These are phyloP conservation scores for Trichoderma parareesei DNA, from an alignment of 495 filamentous ascomycete genomes.

Conservation along the genomic window DNA sequence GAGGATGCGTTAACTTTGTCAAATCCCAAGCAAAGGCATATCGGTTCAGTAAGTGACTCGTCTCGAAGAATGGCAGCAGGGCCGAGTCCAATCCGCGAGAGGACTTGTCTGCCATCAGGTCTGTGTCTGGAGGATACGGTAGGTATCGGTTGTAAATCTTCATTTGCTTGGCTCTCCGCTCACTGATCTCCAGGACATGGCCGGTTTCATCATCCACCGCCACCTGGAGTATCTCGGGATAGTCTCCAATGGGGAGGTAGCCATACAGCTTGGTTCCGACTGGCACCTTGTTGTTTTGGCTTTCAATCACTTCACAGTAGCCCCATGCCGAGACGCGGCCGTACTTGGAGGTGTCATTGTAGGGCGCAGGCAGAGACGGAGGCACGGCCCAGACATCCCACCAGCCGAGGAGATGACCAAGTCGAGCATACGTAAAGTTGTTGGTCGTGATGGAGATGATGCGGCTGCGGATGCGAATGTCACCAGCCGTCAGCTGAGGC, in stretches of 20 bases:
- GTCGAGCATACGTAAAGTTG: conserved; percentile 46
- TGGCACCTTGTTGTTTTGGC: conserved; percentile 26
- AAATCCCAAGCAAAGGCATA: conserved; percentile 37
- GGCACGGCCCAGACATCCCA: conserved; percentile 33
- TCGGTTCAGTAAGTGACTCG: conserved; percentile 38
- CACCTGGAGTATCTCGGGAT: conserved; percentile 25
- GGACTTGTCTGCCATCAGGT: conserved; percentile 16
- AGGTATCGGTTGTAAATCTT: conserved; percentile 47
- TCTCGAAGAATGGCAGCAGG: conserved; percentile 35
- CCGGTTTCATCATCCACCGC: conserved; percentile 22
- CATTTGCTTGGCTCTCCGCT: conserved; percentile 36
- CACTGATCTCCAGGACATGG: conserved; percentile 35
- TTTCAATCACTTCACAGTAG: conserved; percentile 42
- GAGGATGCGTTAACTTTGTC: conserved; percentile 28
- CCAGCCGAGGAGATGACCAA: conserved; percentile 42
- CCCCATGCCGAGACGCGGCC: conserved; percentile 52
- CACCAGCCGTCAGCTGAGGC: conserved; percentile 21
- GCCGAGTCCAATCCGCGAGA: conserved; percentile 28
- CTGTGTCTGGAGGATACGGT: conserved; percentile 18
- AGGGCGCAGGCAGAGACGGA: conserved; percentile 39
- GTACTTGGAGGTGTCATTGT: conserved; percentile 39
- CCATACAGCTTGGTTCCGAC: conserved; percentile 29
- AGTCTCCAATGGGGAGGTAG: conserved; percentile 34
- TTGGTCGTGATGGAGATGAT: conserved; percentile 45
- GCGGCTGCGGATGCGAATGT: conserved; percentile 35